Base-by-base conservation (phyloP, 2,329 filamentous ascomycete species). In the Fusarium camptoceras region DNA sequence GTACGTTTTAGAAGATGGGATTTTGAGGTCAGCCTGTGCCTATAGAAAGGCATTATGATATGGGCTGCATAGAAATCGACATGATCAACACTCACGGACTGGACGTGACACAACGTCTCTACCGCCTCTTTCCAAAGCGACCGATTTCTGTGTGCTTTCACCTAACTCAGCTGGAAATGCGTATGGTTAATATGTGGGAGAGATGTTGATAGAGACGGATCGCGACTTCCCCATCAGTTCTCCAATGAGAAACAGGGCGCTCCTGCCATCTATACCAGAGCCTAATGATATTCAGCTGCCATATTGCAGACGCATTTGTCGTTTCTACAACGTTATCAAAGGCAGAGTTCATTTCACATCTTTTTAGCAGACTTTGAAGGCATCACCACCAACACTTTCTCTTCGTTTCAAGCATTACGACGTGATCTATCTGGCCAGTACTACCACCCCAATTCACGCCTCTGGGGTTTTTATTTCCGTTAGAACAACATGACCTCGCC, bases 1-100 rank as follows among this genome's bases (percentile, higher is more conserved):
- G 76, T 77, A 76, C 73, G 72, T 71, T 53, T 71, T 76, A 76
- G 68, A 70, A 39, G 59, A 66, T 44, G 65, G 60, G 48, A 65
- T 59, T 65, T 55, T 50, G 56, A 43, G 27, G 55, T 56, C 43
- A 53, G 63, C 54, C 55, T 64, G 64, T 60, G 62, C 58, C 69
- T 63, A 22, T 14, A 20, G 34, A 55, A 53, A 12, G 67, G 66
- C 51, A 64, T 63, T 60, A 72, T 64, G 66, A 73, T 75, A 63
- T 55, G 47, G 63, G 62, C 58, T 61, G 48, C 53, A 55, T 47
- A 46, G 46, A 67, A 72, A 66, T 71, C 59, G 59, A 64, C 54
- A 71, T 61, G 49, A 57, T 64, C 51, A 34, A 24, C 56, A 24
- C 12, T 28, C 25, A 54, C 27, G 31, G 24, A 48, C 63, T 67